Evolutionary conservation across 2,329 filamentous ascomycete genomes (phyloP).

Genomic region (Colletotrichum plurivorum): DNA sequence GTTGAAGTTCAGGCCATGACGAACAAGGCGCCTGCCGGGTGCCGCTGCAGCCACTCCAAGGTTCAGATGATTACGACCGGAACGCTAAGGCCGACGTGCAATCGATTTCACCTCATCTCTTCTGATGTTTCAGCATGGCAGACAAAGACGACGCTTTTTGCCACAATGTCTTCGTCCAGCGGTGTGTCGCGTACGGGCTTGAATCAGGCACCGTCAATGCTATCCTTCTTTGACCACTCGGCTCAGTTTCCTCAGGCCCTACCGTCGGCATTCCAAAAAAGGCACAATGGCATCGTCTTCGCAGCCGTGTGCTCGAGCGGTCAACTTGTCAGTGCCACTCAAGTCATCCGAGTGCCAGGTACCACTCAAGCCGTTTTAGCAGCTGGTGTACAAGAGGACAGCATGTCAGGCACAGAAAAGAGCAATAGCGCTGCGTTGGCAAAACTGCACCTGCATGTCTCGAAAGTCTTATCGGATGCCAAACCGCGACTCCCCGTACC

Average conservation of each 20-base stretch:
- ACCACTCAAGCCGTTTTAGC: slow-evolving; percentile 13
- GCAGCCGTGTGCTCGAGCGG: neutral
- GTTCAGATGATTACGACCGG: slow-evolving; percentile 25
- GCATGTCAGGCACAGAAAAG: slow-evolving; percentile 19
- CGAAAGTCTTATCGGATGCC: slow-evolving; percentile 26
- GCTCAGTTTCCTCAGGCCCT: slow-evolving; percentile 15
- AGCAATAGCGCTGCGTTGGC: slow-evolving; percentile 4
- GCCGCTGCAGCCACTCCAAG: slow-evolving; percentile 27
- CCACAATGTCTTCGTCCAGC: slow-evolving; percentile 22
- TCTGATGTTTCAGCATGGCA: slow-evolving; percentile 37
- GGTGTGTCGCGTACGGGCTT: slow-evolving; percentile 4
- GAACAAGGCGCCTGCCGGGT: slow-evolving; percentile 9
- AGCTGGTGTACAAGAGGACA: slow-evolving; percentile 5
- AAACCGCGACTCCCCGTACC: slow-evolving; percentile 1
- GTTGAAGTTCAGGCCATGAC: slow-evolving; percentile 5
- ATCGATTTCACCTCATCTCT: slow-evolving; percentile 39
- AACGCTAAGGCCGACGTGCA: slow-evolving; percentile 24
- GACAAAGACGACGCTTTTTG: slow-evolving; percentile 40
- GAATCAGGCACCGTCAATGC: slow-evolving; percentile 33
- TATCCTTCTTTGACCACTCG: slow-evolving; percentile 5
- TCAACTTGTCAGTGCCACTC: slow-evolving; percentile 26
- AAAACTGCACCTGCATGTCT: slow-evolving; percentile 29
- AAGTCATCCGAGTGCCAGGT: slow-evolving; percentile 5
- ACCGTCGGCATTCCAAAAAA: slow-evolving; percentile 16
- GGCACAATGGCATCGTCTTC: slow-evolving; percentile 5